phyloP scores from a whole-genome alignment of 1,139 yeast genomes.

The Yamadazyma blattariae region DNA sequence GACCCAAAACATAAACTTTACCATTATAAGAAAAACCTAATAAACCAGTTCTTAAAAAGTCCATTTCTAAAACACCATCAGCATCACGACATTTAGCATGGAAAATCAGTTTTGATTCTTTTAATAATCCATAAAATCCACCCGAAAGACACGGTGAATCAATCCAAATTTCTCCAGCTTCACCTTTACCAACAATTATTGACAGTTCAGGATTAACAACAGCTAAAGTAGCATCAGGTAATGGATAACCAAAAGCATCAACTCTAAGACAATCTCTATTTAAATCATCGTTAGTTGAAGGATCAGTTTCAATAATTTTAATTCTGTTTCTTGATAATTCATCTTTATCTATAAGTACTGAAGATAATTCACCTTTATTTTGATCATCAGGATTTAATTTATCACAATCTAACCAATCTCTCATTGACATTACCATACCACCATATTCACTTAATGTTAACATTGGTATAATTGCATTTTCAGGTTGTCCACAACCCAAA shows the following conservation, averaged over 20 bases:
- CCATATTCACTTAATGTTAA: conserved; percentile 90
- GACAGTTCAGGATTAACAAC: conserved; percentile 91
- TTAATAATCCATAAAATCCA: conserved; percentile 74
- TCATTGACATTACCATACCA: conserved; percentile 88
- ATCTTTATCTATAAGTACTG: conserved; percentile 76
- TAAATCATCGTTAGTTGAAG: conserved; percentile 53
- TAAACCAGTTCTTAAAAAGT: conserved; percentile 85
- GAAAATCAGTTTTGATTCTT: conserved; percentile 72
- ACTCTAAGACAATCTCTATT: conserved; percentile 57
- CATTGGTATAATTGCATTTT: conserved; percentile 84
- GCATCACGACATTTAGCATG: conserved; percentile 79
- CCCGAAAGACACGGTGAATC: conserved; percentile 87
- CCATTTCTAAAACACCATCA: conserved; percentile 65
- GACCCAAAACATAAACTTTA: conserved; percentile 81
- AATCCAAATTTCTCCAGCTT: conserved; percentile 97
- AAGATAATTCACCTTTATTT: conserved; percentile 50
- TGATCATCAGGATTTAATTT: conserved; percentile 30
- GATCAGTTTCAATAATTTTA: conserved; percentile 62
- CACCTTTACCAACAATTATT: conserved; percentile 61
- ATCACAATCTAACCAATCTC: conserved; percentile 85
- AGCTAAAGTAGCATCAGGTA: conserved; percentile 92
- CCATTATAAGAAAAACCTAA: conserved; percentile 88
- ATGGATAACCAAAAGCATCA: conserved; percentile 91
- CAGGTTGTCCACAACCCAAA: conserved; percentile 76
- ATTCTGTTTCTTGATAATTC: conserved; percentile 78